phyloP scores from a whole-genome alignment of 73 alveolate species.

The Uronychia binucleata region DNA sequence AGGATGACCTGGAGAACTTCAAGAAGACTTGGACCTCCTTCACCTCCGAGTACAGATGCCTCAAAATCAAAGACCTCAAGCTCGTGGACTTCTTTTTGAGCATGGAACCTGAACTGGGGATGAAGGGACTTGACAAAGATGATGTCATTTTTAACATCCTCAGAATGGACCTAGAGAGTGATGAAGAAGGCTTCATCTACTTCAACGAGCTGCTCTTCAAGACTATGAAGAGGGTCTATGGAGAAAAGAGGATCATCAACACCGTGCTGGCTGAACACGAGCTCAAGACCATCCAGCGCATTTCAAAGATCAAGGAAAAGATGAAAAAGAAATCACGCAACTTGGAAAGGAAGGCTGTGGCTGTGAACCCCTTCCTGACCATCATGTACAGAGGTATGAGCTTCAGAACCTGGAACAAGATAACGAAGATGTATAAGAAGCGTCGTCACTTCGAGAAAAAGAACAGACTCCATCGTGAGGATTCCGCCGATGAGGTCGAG shows the following conservation, averaged over 20 bases:
- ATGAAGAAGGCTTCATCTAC: slow-evolving; percentile 46
- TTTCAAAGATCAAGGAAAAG: slow-evolving; percentile 24
- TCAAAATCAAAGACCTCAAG: slow-evolving; percentile 39
- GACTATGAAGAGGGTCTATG: slow-evolving; percentile 56
- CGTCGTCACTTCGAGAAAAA: neutral
- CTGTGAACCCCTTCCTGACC: slow-evolving; percentile 56
- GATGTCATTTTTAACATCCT: neutral
- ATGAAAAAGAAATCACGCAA: slow-evolving; percentile 25
- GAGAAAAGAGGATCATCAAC: slow-evolving; percentile 45
- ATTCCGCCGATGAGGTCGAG: neutral
- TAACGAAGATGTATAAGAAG: neutral
- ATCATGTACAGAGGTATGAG: slow-evolving; percentile 14
- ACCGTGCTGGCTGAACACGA: slow-evolving; percentile 50
- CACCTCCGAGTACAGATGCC: slow-evolving; percentile 39
- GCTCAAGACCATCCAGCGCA: slow-evolving; percentile 29
- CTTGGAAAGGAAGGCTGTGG: slow-evolving; percentile 26
- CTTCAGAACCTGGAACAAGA: neutral
- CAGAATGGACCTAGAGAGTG: neutral
- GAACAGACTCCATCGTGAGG: neutral
- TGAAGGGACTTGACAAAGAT: neutral
- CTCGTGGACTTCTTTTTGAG: slow-evolving; percentile 30
- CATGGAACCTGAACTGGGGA: slow-evolving; percentile 44
- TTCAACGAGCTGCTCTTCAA: slow-evolving; percentile 46
- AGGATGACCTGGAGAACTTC: slow-evolving; percentile 48
- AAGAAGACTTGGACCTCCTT: slow-evolving; percentile 44